A percentile compares a stretch with the other conserved stretches of the same genome.
phyloP scores from a whole-genome alignment of 2,329 filamentous ascomycete genomes.

The Setomelanomma holmii region DNA sequence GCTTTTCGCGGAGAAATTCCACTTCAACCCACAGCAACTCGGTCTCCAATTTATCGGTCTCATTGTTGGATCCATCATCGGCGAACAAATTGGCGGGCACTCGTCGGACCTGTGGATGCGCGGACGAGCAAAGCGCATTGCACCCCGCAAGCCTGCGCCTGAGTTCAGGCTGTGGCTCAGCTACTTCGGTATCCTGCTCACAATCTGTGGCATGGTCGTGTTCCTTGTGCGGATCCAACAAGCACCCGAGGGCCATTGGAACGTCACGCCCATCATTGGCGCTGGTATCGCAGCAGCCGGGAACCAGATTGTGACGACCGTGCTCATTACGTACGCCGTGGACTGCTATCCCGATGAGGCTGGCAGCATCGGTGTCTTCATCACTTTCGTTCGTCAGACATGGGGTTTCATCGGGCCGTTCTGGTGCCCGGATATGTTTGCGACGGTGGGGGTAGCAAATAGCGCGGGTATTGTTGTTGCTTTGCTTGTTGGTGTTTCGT shows the following conservation, averaged over 20 bases:
- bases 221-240: slow-evolving; percentile 61
- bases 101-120: slow-evolving; percentile 63
- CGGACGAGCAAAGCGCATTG: slow-evolving; percentile 44
- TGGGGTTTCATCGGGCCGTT: slow-evolving; percentile 53
- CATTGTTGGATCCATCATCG: slow-evolving; percentile 64
- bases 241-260: slow-evolving; percentile 56
- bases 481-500: slow-evolving; percentile 33
- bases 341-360: slow-evolving; percentile 63
- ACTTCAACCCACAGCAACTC: slow-evolving; percentile 64
- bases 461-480: slow-evolving; percentile 49
- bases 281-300: slow-evolving; percentile 60
- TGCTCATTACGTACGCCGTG: slow-evolving; percentile 66
- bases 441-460: slow-evolving; percentile 42
- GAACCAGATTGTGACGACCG: slow-evolving; percentile 68
- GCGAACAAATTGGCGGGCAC: slow-evolving; percentile 64
- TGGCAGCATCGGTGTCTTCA: slow-evolving; percentile 64
- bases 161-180: slow-evolving; percentile 66
- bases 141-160: slow-evolving; percentile 54
- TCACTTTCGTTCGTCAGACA: slow-evolving; percentile 63
- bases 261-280: slow-evolving; percentile 64
- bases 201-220: slow-evolving; percentile 61
- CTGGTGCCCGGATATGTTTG: slow-evolving; percentile 52
- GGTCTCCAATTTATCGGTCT: slow-evolving; percentile 65
- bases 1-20: slow-evolving; percentile 63
- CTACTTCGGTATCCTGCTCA: slow-evolving; percentile 60